phyloP scores from a whole-genome alignment of 257 asterid genomes.

The Eucommia ulmoides region DNA sequence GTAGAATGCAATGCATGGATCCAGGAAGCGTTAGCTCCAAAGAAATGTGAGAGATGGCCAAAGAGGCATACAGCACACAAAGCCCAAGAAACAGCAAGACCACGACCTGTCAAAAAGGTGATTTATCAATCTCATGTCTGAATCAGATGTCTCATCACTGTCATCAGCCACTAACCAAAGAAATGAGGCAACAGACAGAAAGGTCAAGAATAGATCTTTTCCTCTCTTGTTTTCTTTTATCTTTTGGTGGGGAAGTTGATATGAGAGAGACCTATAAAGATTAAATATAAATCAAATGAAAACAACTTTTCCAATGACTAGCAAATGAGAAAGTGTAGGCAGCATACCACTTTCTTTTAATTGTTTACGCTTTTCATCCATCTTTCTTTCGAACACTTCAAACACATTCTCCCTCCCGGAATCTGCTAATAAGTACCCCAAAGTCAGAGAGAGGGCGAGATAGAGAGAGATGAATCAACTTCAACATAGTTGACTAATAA shows the following conservation, averaged over 20 bases:
- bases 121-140: conserved; percentile 10
- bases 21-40: conserved; percentile 94
- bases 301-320: too few relatives aligned
- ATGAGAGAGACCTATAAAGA: too few relatives aligned
- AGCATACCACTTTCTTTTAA: conserved; percentile 72
- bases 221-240: too few relatives aligned
- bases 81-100: conserved; percentile 92
- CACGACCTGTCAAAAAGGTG: conserved; percentile 68
- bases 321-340: conserved; percentile 11
- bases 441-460: too few relatives aligned
- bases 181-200: neutral
- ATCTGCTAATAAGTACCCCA: conserved; percentile 63
- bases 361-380: conserved; percentile 60
- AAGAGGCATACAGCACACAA: conserved; percentile 83
- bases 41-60: conserved; percentile 85
- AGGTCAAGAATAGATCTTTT: neutral
- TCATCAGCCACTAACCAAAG: too few relatives aligned
- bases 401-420: conserved; percentile 57
- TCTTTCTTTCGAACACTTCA: conserved; percentile 82
- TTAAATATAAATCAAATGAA: neutral
- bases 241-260: too few relatives aligned
- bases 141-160: too few relatives aligned
- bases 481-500: too few relatives aligned
- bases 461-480: too few relatives aligned
- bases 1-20: conserved; percentile 90